These are phyloP conservation scores for Fomes fomentarius DNA, from an alignment of 1,284 basidiomycete genomes.

Conservation along the genomic window DNA sequence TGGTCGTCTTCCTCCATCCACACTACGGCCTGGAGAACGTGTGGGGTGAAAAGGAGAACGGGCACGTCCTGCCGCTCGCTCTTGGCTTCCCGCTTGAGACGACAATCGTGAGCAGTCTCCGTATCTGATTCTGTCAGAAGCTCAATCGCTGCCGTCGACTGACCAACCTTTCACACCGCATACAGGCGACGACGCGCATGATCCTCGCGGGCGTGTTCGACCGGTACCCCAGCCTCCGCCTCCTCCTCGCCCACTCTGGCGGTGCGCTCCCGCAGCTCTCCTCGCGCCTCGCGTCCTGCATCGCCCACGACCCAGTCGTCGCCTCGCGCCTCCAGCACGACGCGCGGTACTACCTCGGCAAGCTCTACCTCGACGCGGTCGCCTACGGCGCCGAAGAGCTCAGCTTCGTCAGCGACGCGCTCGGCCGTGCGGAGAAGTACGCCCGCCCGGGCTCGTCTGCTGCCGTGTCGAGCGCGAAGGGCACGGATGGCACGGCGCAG, in stretches of 20 bases:
- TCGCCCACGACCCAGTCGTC: constrained; percentile 81
- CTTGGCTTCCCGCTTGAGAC: constrained; percentile 91
- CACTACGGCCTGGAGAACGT: constrained; percentile 78
- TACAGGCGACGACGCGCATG: constrained; percentile 74
- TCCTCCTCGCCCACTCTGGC: constrained; percentile 85
- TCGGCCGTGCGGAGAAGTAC: constrained; percentile 64
- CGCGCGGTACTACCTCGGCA: constrained; percentile 81
- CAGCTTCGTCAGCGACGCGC: constrained; percentile 70
- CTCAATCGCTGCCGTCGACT: too few relatives aligned
- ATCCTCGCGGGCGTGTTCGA: constrained; percentile 84
- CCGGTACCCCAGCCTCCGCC: constrained; percentile 69
- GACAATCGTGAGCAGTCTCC: constrained; percentile 63
- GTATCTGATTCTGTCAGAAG: too few relatives aligned
- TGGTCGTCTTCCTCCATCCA: constrained; percentile 82
- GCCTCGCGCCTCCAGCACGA: constrained; percentile 76
- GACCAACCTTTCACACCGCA: background rate
- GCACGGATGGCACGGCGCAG: constrained; percentile 18
- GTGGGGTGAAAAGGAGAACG: constrained; percentile 79
- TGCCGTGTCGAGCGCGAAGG: constrained; percentile 24
- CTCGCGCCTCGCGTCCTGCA: constrained; percentile 81
- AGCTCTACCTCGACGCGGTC: constrained; percentile 82
- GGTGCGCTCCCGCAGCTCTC: constrained; percentile 82
- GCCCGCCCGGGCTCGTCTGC: constrained; percentile 38
- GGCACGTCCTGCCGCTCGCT: constrained; percentile 84
- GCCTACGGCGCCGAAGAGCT: constrained; percentile 85